A percentile compares a stretch with the other conserved stretches of the same genome.
phyloP scores from a whole-genome alignment of 768 basidiomycete species.

The Tephrocybe sp. region DNA sequence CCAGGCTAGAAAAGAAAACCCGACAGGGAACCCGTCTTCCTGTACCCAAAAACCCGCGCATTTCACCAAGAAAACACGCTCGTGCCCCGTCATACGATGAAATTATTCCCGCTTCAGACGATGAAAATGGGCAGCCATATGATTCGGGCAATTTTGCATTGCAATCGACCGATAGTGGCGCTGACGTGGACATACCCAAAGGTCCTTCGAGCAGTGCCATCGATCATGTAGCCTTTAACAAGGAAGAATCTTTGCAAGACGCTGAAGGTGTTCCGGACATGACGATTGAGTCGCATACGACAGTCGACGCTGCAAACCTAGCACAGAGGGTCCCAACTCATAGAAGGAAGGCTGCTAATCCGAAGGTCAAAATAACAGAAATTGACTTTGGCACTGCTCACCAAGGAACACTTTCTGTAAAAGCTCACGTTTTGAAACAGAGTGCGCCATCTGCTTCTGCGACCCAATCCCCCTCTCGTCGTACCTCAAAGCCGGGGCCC shows the following conservation, averaged over 20 bases:
- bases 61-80: conserved; percentile 14
- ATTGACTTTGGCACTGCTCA: conserved; percentile 22
- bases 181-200: neutral
- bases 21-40: conserved; percentile 5
- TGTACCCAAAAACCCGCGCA: conserved; percentile 13
- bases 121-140: conserved; percentile 24
- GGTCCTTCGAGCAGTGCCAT: neutral
- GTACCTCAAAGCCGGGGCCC: conserved; percentile 40
- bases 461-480: neutral
- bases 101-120: conserved; percentile 28
- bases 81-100: conserved; percentile 26
- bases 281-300: neutral
- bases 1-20: conserved; percentile 9
- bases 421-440: conserved; percentile 40
- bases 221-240: neutral
- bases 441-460: conserved; percentile 13
- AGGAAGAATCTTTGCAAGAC: neutral
- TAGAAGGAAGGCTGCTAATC: conserved; percentile 47
- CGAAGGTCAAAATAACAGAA: conserved; percentile 52
- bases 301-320: neutral
- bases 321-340: conserved; percentile 32
- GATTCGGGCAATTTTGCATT: neutral
- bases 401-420: conserved; percentile 44
- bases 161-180: neutral
- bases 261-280: neutral